Percentiles rank a stretch among this genome's conserved stretches.
These are phyloP conservation scores for Lepiota subincarnata DNA, from an alignment of 768 basidiomycete genomes.

Conservation along the genomic window DNA sequence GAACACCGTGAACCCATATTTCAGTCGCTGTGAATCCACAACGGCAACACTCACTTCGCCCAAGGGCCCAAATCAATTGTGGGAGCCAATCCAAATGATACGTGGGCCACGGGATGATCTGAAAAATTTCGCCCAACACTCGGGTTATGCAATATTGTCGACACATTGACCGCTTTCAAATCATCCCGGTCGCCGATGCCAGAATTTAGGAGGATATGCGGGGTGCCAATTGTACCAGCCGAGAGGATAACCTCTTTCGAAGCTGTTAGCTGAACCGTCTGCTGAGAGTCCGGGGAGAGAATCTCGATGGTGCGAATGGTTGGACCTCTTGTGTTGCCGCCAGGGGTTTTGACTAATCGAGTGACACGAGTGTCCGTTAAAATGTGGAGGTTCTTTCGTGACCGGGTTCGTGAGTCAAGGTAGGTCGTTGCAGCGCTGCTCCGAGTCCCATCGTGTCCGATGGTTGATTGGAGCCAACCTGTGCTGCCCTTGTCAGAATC, in stretches of 20 bases:
- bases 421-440: slow-evolving; percentile 14
- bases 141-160: not conserved
- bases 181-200: slow-evolving; percentile 3
- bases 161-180: not conserved
- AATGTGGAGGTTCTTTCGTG: slow-evolving; percentile 26
- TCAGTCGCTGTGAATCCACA: no score
- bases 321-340: not conserved
- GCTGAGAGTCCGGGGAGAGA: not conserved
- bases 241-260: slow-evolving; percentile 6
- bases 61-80: slow-evolving; percentile 10
- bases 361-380: slow-evolving; percentile 24
- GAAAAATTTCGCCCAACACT: slow-evolving; percentile 12
- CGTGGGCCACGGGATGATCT: slow-evolving; percentile 19
- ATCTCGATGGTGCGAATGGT: slow-evolving; percentile 11
- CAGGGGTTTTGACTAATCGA: slow-evolving; percentile 12
- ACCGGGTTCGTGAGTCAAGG: slow-evolving; percentile 16
- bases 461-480: slow-evolving; percentile 13
- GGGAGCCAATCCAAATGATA: slow-evolving; percentile 8
- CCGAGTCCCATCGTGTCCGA: slow-evolving; percentile 8
- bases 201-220: slow-evolving; percentile 6
- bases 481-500: not conserved
- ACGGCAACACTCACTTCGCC: not conserved
- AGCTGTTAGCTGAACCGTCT: not conserved
- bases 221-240: slow-evolving; percentile 1
- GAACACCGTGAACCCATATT: no score